Evolutionary conservation across 441 rosid species (phyloP), one percentile per base, ranked within the genome.

Genomic region (Hypseocharis bilobata): DNA sequence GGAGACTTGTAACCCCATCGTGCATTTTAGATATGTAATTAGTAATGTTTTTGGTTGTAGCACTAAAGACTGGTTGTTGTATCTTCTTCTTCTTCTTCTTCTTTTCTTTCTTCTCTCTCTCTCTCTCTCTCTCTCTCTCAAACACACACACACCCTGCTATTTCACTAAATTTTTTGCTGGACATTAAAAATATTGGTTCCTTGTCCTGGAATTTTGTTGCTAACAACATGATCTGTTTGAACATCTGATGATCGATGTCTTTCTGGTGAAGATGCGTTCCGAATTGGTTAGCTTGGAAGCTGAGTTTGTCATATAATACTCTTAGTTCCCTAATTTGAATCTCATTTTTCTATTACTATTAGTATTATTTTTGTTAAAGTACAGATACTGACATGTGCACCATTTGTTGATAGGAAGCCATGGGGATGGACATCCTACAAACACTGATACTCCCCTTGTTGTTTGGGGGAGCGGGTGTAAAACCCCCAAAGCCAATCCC

Each of bases 371-470:
- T 10, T 16, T 20, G 57, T 30, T 23, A 38, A 26, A 45, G 28
- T 63, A 40, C 11, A 20, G 56, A 62, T 38, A 55, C 47, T 74
- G 64, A 74, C 61, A 71, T 68, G 36, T 62, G 26, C 64, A 13
- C 38, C 11, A 70, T 74, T 58, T 64, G 52, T 27, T 70, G 29
- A 42, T 70, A 89, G 98, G 98, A 74, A 92, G 98, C 70, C 98
- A 92, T 75, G 98, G 98, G 58, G 98, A 92, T 77, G 98, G 98
- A 54, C 96, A 92, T 80, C 96, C 92, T 68, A 71, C 96, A 57
- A 86, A 86, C 75, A 92, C 96, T 61, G 98, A 92, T 74, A 89
- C 98, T 72, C 96, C 98, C 67, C 88, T 92, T 55, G 96, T 92
- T 70, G 97, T 82, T 65, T 92, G 98, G 98, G n/a, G 97, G 96